phyloP scores from a whole-genome alignment of 768 basidiomycete genomes.

The Leccinum disarticulatum region DNA sequence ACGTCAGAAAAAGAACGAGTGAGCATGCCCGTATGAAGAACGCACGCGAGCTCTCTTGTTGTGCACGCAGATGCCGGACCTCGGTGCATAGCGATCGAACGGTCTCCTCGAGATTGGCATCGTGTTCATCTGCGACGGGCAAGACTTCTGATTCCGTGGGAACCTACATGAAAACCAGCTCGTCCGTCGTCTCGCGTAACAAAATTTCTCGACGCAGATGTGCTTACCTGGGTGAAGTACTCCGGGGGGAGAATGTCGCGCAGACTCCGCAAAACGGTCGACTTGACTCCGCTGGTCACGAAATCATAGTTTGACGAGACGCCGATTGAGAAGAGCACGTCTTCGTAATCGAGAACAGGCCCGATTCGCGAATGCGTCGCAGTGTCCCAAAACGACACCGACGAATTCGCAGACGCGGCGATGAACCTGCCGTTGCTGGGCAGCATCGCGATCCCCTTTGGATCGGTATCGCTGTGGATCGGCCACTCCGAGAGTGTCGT shows the following conservation, averaged over 20 bases:
- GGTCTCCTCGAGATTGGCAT: not conserved
- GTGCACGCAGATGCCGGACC: conserved; percentile 2
- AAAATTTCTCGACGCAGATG: not conserved
- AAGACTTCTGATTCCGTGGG: not conserved
- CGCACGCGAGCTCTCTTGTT: conserved; percentile 8
- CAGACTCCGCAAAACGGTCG: conserved; percentile 1
- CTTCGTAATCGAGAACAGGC: conserved; percentile 4
- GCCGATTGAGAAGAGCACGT: conserved; percentile 2
- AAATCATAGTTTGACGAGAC: conserved; percentile 10
- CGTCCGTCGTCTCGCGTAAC: not conserved
- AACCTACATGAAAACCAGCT: not conserved
- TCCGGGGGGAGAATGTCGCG: conserved; percentile 3
- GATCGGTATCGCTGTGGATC: not conserved
- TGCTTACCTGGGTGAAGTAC: conserved; percentile 1
- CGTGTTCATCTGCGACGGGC: not conserved
- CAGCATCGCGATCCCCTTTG: not conserved
- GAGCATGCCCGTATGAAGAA: not conserved
- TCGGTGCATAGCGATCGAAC: conserved; percentile 1
- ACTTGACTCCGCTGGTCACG: not conserved
- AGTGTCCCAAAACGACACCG: conserved; percentile 16
- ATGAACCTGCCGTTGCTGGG: conserved; percentile 13
- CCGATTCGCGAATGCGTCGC: conserved; percentile 7
- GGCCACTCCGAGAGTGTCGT: conserved; percentile 2
- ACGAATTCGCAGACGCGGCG: not conserved
- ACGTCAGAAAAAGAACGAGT: not conserved